A percentile compares a stretch with the other conserved stretches of the same genome.
These are phyloP conservation scores for Casuarina glauca DNA, from an alignment of 306 rosid genomes.

Conservation along the genomic window DNA sequence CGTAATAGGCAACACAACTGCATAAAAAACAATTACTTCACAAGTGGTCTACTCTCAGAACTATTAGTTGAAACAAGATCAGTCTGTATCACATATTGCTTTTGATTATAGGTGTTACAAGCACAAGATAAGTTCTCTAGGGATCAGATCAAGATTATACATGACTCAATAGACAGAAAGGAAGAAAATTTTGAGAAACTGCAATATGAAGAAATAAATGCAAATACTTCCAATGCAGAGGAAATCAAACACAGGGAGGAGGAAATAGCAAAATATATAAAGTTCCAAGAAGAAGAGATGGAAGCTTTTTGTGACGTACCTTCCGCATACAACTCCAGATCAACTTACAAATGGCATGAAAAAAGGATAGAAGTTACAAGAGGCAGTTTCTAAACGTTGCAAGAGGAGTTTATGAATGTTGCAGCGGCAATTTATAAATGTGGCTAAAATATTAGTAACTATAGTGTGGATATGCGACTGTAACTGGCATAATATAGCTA, in stretches of 20 bases:
- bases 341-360: no score
- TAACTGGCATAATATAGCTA: no score
- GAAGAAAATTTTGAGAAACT: constrained; percentile 73
- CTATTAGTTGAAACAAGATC: background rate
- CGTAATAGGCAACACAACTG: background rate
- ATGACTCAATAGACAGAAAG: constrained; percentile 47
- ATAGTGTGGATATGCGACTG: no score
- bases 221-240: constrained; percentile 32
- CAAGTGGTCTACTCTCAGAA: background rate
- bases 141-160: constrained; percentile 56
- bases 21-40: background rate
- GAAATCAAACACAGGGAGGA: constrained; percentile 6
- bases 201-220: constrained; percentile 65
- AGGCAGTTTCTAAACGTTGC: no score
- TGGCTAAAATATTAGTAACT: no score
- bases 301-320: constrained; percentile 32
- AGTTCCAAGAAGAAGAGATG: constrained; percentile 61
- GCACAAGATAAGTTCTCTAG: constrained; percentile 16
- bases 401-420: no score
- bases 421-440: no score
- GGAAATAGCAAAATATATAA: constrained; percentile 52
- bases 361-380: no score
- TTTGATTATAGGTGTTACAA: background rate
- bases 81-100: background rate
- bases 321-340: no score